Percentiles rank a stretch among this genome's conserved stretches.
These are phyloP conservation scores for Logfia minima DNA, from an alignment of 129 eudicot genomes.

Conservation along the genomic window DNA sequence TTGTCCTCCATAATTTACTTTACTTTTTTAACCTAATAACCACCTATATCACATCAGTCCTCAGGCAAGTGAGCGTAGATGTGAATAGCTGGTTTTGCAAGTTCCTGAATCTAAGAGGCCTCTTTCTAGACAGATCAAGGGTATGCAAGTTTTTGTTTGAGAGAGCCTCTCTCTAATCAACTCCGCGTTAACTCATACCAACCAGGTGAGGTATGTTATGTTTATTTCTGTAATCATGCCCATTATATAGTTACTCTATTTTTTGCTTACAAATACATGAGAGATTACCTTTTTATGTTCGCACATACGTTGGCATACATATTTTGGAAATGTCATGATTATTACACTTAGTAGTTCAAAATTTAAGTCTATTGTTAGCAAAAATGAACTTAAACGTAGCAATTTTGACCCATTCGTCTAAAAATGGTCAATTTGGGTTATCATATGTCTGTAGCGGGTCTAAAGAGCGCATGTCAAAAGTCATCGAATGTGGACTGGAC, in stretches of 20 bases:
- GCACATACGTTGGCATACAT: not conserved
- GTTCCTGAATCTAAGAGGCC: slow-evolving; percentile 98
- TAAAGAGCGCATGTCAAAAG: not conserved
- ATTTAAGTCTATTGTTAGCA: not conserved
- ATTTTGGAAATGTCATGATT: not conserved
- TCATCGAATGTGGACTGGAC: not conserved
- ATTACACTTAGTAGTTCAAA: not conserved
- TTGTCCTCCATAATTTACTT: not conserved
- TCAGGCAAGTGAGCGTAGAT: slow-evolving; percentile 89
- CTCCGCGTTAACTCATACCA: slow-evolving; percentile 78
- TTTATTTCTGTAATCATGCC: not conserved
- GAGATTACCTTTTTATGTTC: not conserved
- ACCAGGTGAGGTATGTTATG: slow-evolving; percentile 86
- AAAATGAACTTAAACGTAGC: not conserved
- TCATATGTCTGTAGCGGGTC: not conserved
- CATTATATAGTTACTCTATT: not conserved
- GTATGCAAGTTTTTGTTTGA: slow-evolving; percentile 68
- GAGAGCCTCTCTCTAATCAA: slow-evolving; percentile 88
- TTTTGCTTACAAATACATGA: not conserved
- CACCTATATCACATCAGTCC: slow-evolving; percentile 11
- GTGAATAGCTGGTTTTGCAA: slow-evolving; percentile 91
- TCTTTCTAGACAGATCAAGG: slow-evolving; percentile 87
- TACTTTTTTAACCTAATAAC: not conserved
- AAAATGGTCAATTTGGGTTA: slow-evolving; percentile 4
- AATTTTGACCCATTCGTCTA: not conserved